Percentiles rank a stretch among this genome's conserved stretches.
Evolutionary conservation across 1,139 yeast species (phyloP).

Genomic region (Zhuliangozyma parablackwelliae): DNA sequence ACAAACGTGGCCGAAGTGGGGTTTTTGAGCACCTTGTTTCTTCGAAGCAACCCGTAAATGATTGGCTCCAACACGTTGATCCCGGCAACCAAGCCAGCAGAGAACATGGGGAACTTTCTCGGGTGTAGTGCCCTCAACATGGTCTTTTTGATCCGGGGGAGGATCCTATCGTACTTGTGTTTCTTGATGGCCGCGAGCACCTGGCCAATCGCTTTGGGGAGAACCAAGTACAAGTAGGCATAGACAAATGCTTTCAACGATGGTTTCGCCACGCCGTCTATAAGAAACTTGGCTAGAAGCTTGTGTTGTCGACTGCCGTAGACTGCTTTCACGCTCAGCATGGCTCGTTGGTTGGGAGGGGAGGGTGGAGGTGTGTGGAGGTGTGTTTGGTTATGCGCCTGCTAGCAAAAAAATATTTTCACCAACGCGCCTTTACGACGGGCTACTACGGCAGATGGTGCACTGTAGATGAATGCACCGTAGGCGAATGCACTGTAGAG

Average conservation of each 20-base stretch:
- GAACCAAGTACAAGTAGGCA: conserved; percentile 31
- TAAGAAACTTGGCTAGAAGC: too few relatives aligned
- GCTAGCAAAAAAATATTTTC: too few relatives aligned
- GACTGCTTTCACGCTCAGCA: too few relatives aligned
- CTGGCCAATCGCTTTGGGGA: conserved; percentile 25
- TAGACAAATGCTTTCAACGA: conserved; percentile 28
- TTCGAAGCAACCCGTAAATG: conserved; percentile 15
- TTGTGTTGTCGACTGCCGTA: too few relatives aligned
- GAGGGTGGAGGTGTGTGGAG: too few relatives aligned
- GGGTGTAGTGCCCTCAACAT: conserved; percentile 24
- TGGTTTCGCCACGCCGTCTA: conserved; percentile 16
- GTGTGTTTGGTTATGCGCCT: too few relatives aligned
- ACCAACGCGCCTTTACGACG: too few relatives aligned
- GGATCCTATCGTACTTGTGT: conserved; percentile 13
- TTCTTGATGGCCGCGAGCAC: conserved; percentile 16
- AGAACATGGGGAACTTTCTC: conserved; percentile 27
- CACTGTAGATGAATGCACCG: too few relatives aligned
- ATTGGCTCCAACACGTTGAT: conserved; percentile 33
- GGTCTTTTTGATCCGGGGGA: conserved; percentile 14
- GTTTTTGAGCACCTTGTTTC: conserved; percentile 5
- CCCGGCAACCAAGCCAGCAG: conserved; percentile 26
- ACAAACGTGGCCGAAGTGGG: conserved; percentile 20
- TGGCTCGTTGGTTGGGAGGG: too few relatives aligned
- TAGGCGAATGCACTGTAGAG: too few relatives aligned
- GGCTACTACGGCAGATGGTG: too few relatives aligned